Conservation (phyloP, 2,329 filamentous ascomycete species). For the Microsporum audouinii region DNA sequence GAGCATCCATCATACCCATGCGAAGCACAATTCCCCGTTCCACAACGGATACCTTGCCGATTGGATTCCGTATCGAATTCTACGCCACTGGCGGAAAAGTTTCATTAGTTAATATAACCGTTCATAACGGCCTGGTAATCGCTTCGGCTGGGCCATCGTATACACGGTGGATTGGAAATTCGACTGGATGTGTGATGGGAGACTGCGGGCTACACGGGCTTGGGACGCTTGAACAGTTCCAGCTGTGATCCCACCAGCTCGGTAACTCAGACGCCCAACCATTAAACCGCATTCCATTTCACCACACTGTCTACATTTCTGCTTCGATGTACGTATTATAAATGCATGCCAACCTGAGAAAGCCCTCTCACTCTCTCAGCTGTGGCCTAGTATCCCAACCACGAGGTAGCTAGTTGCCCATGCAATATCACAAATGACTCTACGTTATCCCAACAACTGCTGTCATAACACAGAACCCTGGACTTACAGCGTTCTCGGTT, state of each 20-base stretch:
- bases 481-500: no score
- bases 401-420: no score
- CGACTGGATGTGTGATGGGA: slow-evolving; percentile 7
- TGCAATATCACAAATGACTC: background rate
- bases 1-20: background rate
- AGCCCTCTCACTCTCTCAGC: no score
- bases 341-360: no score
- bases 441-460: no score
- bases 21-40: background rate
- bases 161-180: slow-evolving; percentile 10
- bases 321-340: background rate
- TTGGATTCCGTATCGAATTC: background rate
- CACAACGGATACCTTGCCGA: background rate
- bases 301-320: background rate
- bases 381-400: no score
- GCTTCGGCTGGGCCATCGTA: slow-evolving; percentile 4
- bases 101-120: slow-evolving; percentile 3
- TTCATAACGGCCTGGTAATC: slow-evolving; percentile 1
- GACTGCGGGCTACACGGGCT: background rate
- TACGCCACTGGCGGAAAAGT: background rate
- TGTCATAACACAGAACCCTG: no score
- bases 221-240: slow-evolving; percentile 13
- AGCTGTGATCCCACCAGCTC: background rate
- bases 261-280: background rate
- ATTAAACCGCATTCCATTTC: background rate